Evolutionary conservation across 2,329 filamentous ascomycete genomes (phyloP).

Genomic region (Ophiostoma fasciatum): DNA sequence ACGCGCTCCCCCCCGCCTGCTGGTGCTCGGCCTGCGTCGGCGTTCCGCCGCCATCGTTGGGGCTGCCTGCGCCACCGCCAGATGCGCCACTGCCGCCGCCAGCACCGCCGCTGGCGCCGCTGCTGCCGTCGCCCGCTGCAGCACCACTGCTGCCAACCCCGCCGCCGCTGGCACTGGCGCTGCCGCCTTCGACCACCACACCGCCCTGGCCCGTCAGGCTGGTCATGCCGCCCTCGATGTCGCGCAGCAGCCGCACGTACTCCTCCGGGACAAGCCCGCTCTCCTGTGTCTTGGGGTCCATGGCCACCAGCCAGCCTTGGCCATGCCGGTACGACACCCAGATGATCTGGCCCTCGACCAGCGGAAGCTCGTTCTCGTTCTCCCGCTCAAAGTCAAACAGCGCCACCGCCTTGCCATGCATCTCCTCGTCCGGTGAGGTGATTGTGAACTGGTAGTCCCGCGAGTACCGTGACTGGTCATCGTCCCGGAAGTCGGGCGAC

Average conservation of each 20-base stretch:
- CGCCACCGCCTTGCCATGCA: conserved; percentile 91
- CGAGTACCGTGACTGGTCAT: conserved; percentile 69
- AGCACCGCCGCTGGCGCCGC: too few relatives aligned
- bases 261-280: conserved; percentile 92
- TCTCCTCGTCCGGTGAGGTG: conserved; percentile 89
- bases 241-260: conserved; percentile 80
- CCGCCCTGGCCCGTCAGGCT: conserved; percentile 53
- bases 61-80: conserved; percentile 35
- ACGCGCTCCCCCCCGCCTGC: too few relatives aligned
- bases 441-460: conserved; percentile 92
- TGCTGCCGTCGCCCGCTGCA: too few relatives aligned
- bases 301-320: conserved; percentile 92
- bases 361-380: conserved; percentile 88
- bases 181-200: too few relatives aligned
- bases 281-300: conserved; percentile 88
- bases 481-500: conserved; percentile 41
- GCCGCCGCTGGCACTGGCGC: too few relatives aligned
- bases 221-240: conserved; percentile 82
- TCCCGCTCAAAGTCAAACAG: conserved; percentile 90
- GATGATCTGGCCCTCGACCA: conserved; percentile 90
- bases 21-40: conserved; percentile 46
- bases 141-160: too few relatives aligned
- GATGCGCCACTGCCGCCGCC: too few relatives aligned
- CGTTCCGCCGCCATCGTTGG: conserved; percentile 42
- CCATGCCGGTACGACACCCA: conserved; percentile 93